Evolutionary conservation across 805 yeast species (phyloP), one percentile per base, ranked within the genome.

Genomic region (Hyphopichia homilentoma): DNA sequence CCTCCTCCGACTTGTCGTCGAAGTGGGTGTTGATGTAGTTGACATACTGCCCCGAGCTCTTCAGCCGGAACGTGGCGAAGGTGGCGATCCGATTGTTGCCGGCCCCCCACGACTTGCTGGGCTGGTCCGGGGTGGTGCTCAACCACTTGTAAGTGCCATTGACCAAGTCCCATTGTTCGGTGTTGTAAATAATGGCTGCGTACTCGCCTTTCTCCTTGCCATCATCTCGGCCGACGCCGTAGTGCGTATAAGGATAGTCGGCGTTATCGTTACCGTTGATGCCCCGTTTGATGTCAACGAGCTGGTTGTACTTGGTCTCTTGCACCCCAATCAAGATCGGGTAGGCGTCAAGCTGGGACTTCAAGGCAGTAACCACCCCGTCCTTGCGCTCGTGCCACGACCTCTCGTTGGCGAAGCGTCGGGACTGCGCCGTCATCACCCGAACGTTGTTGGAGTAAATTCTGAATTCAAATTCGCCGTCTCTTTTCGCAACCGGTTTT

Each of bases 191-290:
- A 7, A 77, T 56, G 1, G 81, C 78, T 4, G 74, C 56, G 37
- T 57, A 74, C 42, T 77, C 83, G 9, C 81, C 80, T 4, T 46
- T 50, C 12, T 50, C 49, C 7, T 46, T 46, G 7, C 81, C 81
- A 45, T 76, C 80, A 31, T 65, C 73, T 44, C 81, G 57, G 1
- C 80, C 80, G 24, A 65, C 64, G 29, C 75, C 77, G 33, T 34
- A 54, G 28, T 52, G 44, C 2, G 56, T 45, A 72, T 76, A 77
- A 4, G 54, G 54, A 39, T 48, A 47, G 2, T 42, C 43, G 1
- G 32, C 35, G 11, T 47, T 38, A 13, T 70, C 45, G 6, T 57
- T 45, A 19, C 43, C 44, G 34, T 61, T 43, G 5, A 77, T 44
- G 33, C 75, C 79, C 12, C 48, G n/a, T 7, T 43, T 21, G 16